phyloP scores from a whole-genome alignment of 768 basidiomycete species.

The Lentinus brumalis region DNA sequence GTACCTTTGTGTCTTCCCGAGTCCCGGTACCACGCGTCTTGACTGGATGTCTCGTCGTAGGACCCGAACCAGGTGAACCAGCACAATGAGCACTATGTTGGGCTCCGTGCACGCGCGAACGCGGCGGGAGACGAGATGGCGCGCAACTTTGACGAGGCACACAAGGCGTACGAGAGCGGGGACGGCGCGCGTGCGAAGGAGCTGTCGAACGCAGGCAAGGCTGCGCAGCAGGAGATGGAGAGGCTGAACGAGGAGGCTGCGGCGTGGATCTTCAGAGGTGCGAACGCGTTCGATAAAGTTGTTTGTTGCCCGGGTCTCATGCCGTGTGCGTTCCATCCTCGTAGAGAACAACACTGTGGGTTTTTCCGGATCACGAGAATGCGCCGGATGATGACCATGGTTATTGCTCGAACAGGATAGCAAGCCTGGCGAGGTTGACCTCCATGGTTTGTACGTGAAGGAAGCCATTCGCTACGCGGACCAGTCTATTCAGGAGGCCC shows the following conservation, averaged over 20 bases:
- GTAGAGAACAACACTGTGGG: slow-evolving; percentile 76
- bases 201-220: slow-evolving; percentile 78
- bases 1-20: neutral
- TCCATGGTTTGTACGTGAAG: slow-evolving; percentile 93
- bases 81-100: slow-evolving; percentile 66
- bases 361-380: neutral
- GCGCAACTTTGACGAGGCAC: slow-evolving; percentile 66
- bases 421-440: slow-evolving; percentile 74
- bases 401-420: slow-evolving; percentile 50
- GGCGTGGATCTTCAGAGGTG: slow-evolving; percentile 85
- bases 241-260: slow-evolving; percentile 78
- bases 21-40: neutral
- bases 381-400: too few species aligned
- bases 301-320: neutral
- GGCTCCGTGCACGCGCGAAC: slow-evolving; percentile 74
- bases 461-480: slow-evolving; percentile 84
- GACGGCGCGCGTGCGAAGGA: slow-evolving; percentile 83
- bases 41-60: slow-evolving; percentile 25
- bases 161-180: slow-evolving; percentile 70
- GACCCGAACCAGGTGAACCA: slow-evolving; percentile 66
- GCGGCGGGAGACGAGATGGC: slow-evolving; percentile 82
- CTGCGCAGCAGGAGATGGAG: slow-evolving; percentile 78
- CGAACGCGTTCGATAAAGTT: neutral
- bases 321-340: neutral
- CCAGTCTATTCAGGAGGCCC: slow-evolving; percentile 66